Evolutionary conservation across 2,329 filamentous ascomycete species (phyloP), one percentile per base, ranked within the genome.

Genomic region (Hypoxylon sp.): DNA sequence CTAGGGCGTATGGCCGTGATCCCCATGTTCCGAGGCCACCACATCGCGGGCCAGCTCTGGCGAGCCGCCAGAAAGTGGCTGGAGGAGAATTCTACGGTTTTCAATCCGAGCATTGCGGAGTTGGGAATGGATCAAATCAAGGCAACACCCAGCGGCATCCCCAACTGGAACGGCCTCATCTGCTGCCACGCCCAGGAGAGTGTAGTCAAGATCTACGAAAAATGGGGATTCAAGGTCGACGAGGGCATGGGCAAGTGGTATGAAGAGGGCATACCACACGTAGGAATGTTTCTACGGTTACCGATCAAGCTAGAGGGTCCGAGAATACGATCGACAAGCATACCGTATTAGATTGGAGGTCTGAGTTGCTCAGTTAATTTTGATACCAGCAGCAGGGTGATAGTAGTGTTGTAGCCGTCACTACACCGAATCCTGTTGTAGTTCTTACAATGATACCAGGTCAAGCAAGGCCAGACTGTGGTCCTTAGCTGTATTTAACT

Each of bases 211-310:
- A 83, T 90, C 72, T 98, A 94, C 89, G 81, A 82, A 75, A 87
- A 84, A 75, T 87, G 91, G 79, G 94, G 93, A 0, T 98, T 97
- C 78, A 80, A 83, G 68, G 82, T 87, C 8, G 94, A 98, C 79
- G 86, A 92, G 75, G 83, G 80, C 8, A 88, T 95, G 87, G 92
- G 93, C 0, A 85, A 79, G 32, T 98, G 94, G 93, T 84, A 85
- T 68, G 94, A 98, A 79, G 93, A 96, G 75, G 93, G 92, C 3
- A 95, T 97, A 60, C 84, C 87, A 71, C 93, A 97, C 82, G 86
- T 97, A 17, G 94, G 92, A 66, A 97, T 98, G 94, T 97, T 88
- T 70, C 75, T 79, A 70, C 81, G 87, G 35, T 66, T 89, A 29
- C 75, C 82, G 3, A 68, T 83, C 3, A 73, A 70, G 58, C 29